Conservation (phyloP, 108 stramenopile genomes). For the Heterococcus sp. region DNA sequence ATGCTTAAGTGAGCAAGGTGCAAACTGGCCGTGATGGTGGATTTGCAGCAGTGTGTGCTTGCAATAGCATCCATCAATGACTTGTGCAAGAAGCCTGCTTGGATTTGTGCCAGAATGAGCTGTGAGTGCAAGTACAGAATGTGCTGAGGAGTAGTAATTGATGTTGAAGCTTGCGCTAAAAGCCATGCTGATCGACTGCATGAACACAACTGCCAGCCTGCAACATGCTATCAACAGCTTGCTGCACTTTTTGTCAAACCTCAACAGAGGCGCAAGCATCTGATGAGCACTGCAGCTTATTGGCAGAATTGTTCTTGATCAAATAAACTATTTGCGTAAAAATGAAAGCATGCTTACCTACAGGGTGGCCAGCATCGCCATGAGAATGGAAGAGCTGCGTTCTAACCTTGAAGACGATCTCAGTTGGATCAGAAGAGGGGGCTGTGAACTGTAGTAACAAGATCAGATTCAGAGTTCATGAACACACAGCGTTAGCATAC, state of each 20-base stretch:
- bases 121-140: background rate
- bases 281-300: too few relatives aligned
- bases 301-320: background rate
- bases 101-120: background rate
- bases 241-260: background rate
- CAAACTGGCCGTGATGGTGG: background rate
- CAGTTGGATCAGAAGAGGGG: background rate
- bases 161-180: background rate
- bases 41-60: too few relatives aligned
- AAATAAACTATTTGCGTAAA: background rate
- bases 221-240: background rate
- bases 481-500: too few relatives aligned
- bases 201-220: background rate
- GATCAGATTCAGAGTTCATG: background rate
- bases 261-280: too few relatives aligned
- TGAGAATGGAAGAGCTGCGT: background rate
- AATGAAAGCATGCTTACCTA: background rate
- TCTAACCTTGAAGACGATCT: background rate
- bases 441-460: background rate
- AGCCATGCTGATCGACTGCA: background rate
- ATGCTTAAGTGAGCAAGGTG: background rate
- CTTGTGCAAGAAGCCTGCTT: background rate
- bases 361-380: background rate
- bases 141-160: too few relatives aligned
- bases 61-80: background rate